Conservation (phyloP, 495 filamentous ascomycete genomes). For the Geopyxis carbonaria region DNA sequence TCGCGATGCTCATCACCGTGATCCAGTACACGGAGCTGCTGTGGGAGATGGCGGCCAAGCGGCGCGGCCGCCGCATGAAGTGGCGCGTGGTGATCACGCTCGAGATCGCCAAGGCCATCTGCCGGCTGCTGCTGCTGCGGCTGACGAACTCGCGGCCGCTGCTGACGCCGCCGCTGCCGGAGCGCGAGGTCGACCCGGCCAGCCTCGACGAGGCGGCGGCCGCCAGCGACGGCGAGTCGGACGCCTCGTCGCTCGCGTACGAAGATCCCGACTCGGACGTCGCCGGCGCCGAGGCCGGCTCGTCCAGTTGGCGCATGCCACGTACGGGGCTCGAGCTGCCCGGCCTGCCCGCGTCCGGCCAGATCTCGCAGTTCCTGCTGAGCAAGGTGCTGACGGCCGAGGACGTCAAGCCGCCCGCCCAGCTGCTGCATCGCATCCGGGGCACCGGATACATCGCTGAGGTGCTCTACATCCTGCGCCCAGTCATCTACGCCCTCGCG, state of each 20-base stretch:
- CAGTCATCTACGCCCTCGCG: slow-evolving; percentile 72
- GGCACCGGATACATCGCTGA: slow-evolving; percentile 63
- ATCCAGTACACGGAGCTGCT: slow-evolving; percentile 84
- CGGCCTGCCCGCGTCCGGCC: slow-evolving; percentile 54
- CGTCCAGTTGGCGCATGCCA: slow-evolving; percentile 94
- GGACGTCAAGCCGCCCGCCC: slow-evolving; percentile 78
- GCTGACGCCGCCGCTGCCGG: slow-evolving; percentile 68
- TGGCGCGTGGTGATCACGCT: slow-evolving; percentile 84
- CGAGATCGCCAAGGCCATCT: slow-evolving; percentile 74
- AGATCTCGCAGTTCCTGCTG: slow-evolving; percentile 71
- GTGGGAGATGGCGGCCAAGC: slow-evolving; percentile 66
- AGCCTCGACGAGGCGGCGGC: slow-evolving; percentile 35
- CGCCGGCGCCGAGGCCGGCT: slow-evolving; percentile 28
- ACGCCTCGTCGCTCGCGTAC: slow-evolving; percentile 1
- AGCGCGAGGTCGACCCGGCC: slow-evolving; percentile 55
- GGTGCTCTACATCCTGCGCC: slow-evolving; percentile 75
- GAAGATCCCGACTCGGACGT: slow-evolving; percentile 15
- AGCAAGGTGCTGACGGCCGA: slow-evolving; percentile 87
- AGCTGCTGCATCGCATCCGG: slow-evolving; percentile 59
- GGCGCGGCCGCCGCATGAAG: slow-evolving; percentile 56
- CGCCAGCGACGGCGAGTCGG: slow-evolving; percentile 18
- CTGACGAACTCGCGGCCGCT: slow-evolving; percentile 75
- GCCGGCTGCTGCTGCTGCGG: slow-evolving; percentile 62
- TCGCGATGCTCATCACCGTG: slow-evolving; percentile 67
- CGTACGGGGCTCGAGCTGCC: slow-evolving; percentile 75